A percentile compares a stretch with the other conserved stretches of the same genome.
These are phyloP conservation scores for Rhytidiadelphus loreus DNA, from an alignment of 225 moss, liverwort and hornwort species.

Conservation along the genomic window DNA sequence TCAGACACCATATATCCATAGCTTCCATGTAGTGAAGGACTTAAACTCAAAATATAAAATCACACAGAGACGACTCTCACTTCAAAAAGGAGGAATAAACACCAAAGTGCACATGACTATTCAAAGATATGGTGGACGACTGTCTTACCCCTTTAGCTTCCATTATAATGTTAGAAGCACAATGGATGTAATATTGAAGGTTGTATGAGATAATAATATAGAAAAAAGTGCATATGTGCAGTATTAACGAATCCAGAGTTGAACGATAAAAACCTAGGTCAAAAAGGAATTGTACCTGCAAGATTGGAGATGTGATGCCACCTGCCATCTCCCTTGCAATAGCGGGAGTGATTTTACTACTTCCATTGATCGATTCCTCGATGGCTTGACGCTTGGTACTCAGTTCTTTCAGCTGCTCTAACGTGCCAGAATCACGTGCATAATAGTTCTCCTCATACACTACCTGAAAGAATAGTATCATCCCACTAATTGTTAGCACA, in stretches of 20 bases:
- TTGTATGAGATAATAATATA: background rate
- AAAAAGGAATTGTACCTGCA: constrained; percentile 47
- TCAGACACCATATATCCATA: background rate
- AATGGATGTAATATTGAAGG: background rate
- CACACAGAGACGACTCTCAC: background rate
- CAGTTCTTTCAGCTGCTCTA: constrained; percentile 89
- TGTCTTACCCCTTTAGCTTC: background rate
- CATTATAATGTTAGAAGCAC: background rate
- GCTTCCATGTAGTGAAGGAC: background rate
- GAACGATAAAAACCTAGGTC: background rate
- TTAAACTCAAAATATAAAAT: background rate
- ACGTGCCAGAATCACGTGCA: constrained; percentile 93
- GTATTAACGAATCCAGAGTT: background rate
- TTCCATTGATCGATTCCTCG: constrained; percentile 98
- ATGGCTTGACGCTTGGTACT: constrained; percentile 95
- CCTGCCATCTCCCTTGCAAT: constrained; percentile 99
- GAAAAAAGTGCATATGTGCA: background rate
- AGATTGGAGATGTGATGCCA: constrained; percentile 89
- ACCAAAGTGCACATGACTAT: background rate
- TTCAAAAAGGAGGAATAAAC: background rate
- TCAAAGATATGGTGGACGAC: background rate
- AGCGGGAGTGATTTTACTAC: constrained; percentile 82
- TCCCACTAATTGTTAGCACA: background rate
- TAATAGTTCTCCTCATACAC: constrained; percentile 87
- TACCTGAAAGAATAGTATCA: constrained; percentile 35